These are phyloP conservation scores for Fusarium austroafricanum DNA, from an alignment of 2,329 filamentous ascomycete genomes.

Conservation along the genomic window DNA sequence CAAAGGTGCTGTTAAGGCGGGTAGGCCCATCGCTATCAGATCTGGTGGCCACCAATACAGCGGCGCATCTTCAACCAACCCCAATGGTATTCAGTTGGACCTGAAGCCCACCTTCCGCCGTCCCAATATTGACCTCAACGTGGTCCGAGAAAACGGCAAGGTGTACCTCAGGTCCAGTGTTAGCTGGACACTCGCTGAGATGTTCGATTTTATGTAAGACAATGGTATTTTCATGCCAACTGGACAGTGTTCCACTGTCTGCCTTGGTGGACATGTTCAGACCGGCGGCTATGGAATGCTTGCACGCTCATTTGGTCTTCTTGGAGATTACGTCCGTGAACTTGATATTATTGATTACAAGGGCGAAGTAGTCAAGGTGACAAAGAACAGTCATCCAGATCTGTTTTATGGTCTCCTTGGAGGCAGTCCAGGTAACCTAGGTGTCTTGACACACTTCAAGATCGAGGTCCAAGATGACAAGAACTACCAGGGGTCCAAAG, in stretches of 20 bases:
- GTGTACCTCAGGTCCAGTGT: slow-evolving; percentile 54
- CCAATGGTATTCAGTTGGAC: slow-evolving; percentile 59
- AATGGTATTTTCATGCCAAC: slow-evolving; percentile 58
- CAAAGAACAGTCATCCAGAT: slow-evolving; percentile 59
- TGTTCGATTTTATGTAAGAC: slow-evolving; percentile 55
- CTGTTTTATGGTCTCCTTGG: slow-evolving; percentile 70
- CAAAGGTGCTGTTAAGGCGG: slow-evolving; percentile 53
- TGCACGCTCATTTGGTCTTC: slow-evolving; percentile 62
- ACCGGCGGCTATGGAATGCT: slow-evolving; percentile 61
- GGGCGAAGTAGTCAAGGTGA: slow-evolving; percentile 59
- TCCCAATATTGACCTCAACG: no score
- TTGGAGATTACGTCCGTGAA: slow-evolving; percentile 63
- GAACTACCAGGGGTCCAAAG: background rate
- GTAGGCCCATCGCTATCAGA: slow-evolving; percentile 57
- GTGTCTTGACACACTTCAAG: no score
- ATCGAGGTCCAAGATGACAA: background rate
- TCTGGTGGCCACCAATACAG: slow-evolving; percentile 63
- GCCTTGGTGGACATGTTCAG: slow-evolving; percentile 60
- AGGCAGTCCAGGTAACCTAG: slow-evolving; percentile 68
- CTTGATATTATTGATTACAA: slow-evolving; percentile 60
- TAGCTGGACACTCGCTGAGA: slow-evolving; percentile 55
- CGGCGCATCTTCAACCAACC: slow-evolving; percentile 59
- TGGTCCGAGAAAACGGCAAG: slow-evolving; percentile 42
- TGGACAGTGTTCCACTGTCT: slow-evolving; percentile 59
- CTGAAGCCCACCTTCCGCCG: slow-evolving; percentile 51